A percentile compares a stretch with the other conserved stretches of the same genome.
Evolutionary conservation across 768 basidiomycete species (phyloP).

Genomic region (Boletus vermiculosoides): DNA sequence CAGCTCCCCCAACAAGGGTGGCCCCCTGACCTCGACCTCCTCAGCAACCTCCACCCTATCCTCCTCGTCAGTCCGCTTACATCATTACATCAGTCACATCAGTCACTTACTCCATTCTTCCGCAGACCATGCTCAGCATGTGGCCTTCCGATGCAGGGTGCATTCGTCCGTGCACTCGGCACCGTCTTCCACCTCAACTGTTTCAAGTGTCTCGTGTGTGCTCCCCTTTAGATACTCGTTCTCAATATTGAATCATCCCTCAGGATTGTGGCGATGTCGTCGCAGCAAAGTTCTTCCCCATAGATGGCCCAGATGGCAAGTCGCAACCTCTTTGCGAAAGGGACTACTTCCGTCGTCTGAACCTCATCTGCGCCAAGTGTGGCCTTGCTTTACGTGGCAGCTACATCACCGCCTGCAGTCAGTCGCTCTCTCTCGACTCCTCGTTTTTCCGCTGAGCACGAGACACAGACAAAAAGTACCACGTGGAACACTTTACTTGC

Average conservation of each 20-base stretch:
- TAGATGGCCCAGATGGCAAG: slow-evolving; percentile 85
- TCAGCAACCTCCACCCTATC: slow-evolving; percentile 52
- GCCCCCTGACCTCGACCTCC: slow-evolving; percentile 52
- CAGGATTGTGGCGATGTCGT: slow-evolving; percentile 97
- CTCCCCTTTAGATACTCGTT: background rate
- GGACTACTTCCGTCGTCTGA: slow-evolving; percentile 95
- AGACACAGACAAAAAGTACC: slow-evolving; percentile 88
- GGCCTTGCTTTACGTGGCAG: slow-evolving; percentile 91
- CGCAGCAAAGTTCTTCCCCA: slow-evolving; percentile 98
- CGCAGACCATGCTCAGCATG: slow-evolving; percentile 72
- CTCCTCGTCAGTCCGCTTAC: slow-evolving; percentile 51
- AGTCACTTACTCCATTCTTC: background rate
- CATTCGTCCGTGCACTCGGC: slow-evolving; percentile 92
- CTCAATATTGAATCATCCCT: slow-evolving; percentile 5
- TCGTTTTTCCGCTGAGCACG: slow-evolving; percentile 13
- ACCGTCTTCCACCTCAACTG: slow-evolving; percentile 96
- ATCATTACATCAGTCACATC: slow-evolving; percentile 9
- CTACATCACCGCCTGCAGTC: slow-evolving; percentile 99
- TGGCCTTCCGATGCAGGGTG: slow-evolving; percentile 84
- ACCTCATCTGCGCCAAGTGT: slow-evolving; percentile 96
- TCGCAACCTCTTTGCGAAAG: slow-evolving; percentile 97
- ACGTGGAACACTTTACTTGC: slow-evolving; percentile 99
- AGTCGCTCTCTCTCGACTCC: slow-evolving; percentile 33
- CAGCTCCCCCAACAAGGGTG: slow-evolving; percentile 37
- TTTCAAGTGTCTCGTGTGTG: slow-evolving; percentile 92